A percentile compares a stretch with the other conserved stretches of the same genome.
Conservation (phyloP, 129 eudicot genomes). For the Flaveria robusta region DNA sequence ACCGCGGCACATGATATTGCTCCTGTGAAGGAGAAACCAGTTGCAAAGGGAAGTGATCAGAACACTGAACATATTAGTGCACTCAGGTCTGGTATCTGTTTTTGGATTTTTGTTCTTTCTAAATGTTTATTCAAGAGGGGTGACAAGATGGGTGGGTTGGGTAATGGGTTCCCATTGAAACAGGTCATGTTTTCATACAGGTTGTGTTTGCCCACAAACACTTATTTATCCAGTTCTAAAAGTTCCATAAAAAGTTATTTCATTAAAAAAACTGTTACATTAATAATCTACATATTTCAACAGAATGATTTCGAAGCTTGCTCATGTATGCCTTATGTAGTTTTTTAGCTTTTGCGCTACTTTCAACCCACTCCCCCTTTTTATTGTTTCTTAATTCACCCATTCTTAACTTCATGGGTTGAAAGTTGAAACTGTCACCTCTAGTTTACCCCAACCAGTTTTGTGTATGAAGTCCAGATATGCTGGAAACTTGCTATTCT, state of each 20-base stretch:
- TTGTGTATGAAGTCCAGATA: conserved; percentile 15
- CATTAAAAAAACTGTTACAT: background rate
- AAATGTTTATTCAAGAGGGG: background rate
- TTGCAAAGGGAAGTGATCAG: conserved; percentile 39
- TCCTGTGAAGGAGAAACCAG: conserved; percentile 32
- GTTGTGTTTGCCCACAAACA: background rate
- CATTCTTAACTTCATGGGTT: background rate
- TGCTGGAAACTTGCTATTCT: conserved; percentile 10
- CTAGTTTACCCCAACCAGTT: background rate
- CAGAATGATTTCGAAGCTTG: background rate
- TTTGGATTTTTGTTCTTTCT: conserved; percentile 5
- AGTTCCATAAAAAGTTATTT: background rate
- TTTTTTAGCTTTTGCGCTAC: no score
- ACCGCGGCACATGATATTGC: conserved; percentile 32
- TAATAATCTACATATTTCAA: background rate
- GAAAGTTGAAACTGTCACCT: background rate
- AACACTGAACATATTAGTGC: conserved; percentile 30
- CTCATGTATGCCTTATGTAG: background rate
- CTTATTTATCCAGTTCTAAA: background rate
- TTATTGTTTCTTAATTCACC: background rate
- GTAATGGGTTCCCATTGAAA: background rate
- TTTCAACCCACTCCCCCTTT: no score
- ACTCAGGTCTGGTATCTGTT: conserved; percentile 40
- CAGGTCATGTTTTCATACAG: background rate
- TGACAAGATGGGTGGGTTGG: background rate